These are phyloP conservation scores for Butyriboletus loyo DNA, from an alignment of 768 basidiomycete species.

Conservation along the genomic window DNA sequence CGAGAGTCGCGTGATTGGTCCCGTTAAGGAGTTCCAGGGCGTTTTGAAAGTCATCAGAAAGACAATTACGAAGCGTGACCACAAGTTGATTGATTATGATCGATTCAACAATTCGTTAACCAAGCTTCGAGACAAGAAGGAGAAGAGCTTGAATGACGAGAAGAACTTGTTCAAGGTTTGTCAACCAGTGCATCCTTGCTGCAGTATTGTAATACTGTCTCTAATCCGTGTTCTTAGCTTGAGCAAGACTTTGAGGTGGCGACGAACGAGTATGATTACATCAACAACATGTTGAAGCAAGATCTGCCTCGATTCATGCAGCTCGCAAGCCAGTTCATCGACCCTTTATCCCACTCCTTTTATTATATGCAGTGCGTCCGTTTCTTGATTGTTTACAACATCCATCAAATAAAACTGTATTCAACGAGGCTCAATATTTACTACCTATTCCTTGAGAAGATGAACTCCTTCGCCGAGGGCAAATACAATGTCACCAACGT, in stretches of 20 bases:
- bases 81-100: constrained; percentile 96
- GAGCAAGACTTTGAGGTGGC: constrained; percentile 96
- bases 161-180: constrained; percentile 93
- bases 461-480: constrained; percentile 79
- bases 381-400: not conserved
- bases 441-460: constrained; percentile 92
- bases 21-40: constrained; percentile 84
- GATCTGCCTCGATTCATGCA: constrained; percentile 93
- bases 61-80: constrained; percentile 93
- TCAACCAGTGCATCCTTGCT: not conserved
- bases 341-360: constrained; percentile 97
- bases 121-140: constrained; percentile 97
- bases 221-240: constrained; percentile 44
- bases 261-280: constrained; percentile 89
- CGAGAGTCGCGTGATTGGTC: constrained; percentile 77
- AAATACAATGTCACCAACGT: constrained; percentile 72
- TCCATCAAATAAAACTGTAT: not conserved
- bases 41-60: constrained; percentile 89
- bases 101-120: constrained; percentile 94
- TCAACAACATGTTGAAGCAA: constrained; percentile 84
- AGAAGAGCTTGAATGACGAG: constrained; percentile 93
- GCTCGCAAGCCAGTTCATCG: constrained; percentile 85
- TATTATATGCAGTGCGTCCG: constrained; percentile 95
- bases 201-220: not conserved
- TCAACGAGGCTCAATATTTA: constrained; percentile 78